A percentile compares a stretch with the other conserved stretches of the same genome.
Evolutionary conservation across 257 asterid species (phyloP).

Genomic region (Primulina tabacum): DNA sequence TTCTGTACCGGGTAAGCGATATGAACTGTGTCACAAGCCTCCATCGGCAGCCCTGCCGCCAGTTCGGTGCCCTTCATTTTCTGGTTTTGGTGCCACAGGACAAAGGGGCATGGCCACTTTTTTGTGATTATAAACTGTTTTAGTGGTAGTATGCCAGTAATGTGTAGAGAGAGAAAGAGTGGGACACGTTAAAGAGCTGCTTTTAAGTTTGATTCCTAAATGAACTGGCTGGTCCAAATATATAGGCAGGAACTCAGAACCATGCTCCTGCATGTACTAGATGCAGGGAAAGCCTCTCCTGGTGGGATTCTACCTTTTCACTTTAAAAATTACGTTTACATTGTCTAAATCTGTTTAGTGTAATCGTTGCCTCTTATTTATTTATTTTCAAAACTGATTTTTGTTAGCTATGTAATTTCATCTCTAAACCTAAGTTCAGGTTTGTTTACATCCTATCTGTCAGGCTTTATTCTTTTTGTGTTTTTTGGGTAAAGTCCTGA

Average conservation of each 20-base stretch:
- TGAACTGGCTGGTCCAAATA: conserved; percentile 51
- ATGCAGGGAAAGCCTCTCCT: conserved; percentile 47
- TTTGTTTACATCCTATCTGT: not conserved
- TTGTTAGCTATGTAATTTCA: not conserved
- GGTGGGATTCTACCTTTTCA: conserved; percentile 59
- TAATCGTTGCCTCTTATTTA: conserved; percentile 21
- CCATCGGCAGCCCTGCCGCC: conserved; percentile 37
- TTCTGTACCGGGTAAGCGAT: conserved; percentile 39
- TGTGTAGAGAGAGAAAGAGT: conserved; percentile 11
- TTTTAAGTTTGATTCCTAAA: conserved; percentile 42
- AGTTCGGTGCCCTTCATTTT: conserved; percentile 34
- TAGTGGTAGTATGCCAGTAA: conserved; percentile 29
- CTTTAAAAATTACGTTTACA: conserved; percentile 42
- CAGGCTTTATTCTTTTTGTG: not conserved
- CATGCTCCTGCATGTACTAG: conserved; percentile 36
- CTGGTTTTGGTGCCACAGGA: conserved; percentile 61
- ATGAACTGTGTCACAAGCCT: conserved; percentile 31
- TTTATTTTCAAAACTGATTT: not conserved
- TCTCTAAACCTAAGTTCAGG: not conserved
- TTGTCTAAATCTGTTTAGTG: conserved; percentile 36
- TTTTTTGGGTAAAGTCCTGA: not conserved
- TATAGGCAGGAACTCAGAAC: conserved; percentile 40
- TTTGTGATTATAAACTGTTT: conserved; percentile 18
- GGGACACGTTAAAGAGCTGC: conserved; percentile 34
- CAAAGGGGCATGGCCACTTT: conserved; percentile 56